Evolutionary conservation across 78 protist species (phyloP), one percentile per base, ranked within the genome.

Genomic region (Emiliania huxleyi): DNA sequence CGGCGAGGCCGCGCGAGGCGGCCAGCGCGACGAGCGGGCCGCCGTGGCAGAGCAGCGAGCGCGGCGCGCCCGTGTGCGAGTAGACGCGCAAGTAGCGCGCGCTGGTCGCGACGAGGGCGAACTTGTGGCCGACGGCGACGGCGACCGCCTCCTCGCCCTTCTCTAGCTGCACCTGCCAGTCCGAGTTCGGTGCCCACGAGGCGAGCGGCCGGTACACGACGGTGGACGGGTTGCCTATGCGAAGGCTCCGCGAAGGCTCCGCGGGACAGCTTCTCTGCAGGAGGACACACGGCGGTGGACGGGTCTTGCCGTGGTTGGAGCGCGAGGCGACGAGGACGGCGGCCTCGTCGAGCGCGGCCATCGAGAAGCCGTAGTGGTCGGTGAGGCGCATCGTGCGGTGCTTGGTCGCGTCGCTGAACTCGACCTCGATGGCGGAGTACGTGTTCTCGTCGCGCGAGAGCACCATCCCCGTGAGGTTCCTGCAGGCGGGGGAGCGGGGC

Each of bases 61-160:
- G 89, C 52, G 35, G 46, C 42, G 48, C 48, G 25, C 89, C 89
- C 62, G 89, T 81, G 89, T 81, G 56, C 89, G 89, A 81, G 89
- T 19, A 44, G 56, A 81, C 3, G 52, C 89, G 89, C 89, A 81
- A 11, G 56, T 29, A 4, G 56, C 89, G 89, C 33, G 49, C 56
- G 35, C 35, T 5, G 48, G 89, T 44, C 23, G 56, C 89, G 42
- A 81, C 56, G 21, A 56, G 56, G 26, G 42, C 48, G 56, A 81
- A 81, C 38, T 44, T 43, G 56, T 29, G n/a, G 29, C 89, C 89
- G 56, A 44, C 44, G 21, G 89, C 89, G 40, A 81, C 56, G 4
- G 56, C 55, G 33, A 44, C 22, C 42, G 89, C 25, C 56, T 81
- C 89, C 89, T 81, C 89, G 89, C 89, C 89, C 40, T 25, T 2